Evolutionary conservation across 2,329 filamentous ascomycete genomes (phyloP).

Genomic region (Cytospora paraplurivora): DNA sequence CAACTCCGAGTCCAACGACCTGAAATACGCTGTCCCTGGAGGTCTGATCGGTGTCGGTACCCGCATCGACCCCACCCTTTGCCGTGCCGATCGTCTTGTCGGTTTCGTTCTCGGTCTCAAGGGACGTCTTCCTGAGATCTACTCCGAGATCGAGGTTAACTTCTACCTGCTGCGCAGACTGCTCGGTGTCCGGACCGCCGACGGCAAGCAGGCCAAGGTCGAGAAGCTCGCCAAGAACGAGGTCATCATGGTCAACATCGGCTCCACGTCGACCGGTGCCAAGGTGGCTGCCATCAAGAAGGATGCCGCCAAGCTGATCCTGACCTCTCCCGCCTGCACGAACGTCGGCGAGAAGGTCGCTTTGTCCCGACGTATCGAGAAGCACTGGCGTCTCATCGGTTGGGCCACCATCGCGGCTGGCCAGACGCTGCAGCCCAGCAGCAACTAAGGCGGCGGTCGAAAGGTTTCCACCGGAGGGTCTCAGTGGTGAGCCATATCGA

Average conservation of each 20-base stretch:
- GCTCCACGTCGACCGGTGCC: slow-evolving; percentile 93
- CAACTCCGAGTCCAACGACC: slow-evolving; percentile 96
- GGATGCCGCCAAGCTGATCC: slow-evolving; percentile 90
- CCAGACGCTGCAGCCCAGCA: slow-evolving; percentile 36
- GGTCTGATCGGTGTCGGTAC: slow-evolving; percentile 98
- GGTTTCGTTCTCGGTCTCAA: slow-evolving; percentile 96
- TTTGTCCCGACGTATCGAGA: slow-evolving; percentile 93
- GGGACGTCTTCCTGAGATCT: slow-evolving; percentile 92
- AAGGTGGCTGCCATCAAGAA: slow-evolving; percentile 98
- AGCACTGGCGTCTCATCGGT: slow-evolving; percentile 96
- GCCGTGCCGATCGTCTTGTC: slow-evolving; percentile 97
- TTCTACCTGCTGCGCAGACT: slow-evolving; percentile 96
- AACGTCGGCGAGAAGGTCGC: slow-evolving; percentile 98
- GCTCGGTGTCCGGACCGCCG: slow-evolving; percentile 94
- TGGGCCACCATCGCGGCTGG: slow-evolving; percentile 77
- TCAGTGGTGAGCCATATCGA: neutral
- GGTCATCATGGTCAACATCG: slow-evolving; percentile 99
- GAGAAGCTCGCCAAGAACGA: slow-evolving; percentile 98
- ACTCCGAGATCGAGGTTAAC: slow-evolving; percentile 98
- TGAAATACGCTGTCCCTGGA: slow-evolving; percentile 97
- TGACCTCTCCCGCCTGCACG: slow-evolving; percentile 94
- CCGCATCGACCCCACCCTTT: slow-evolving; percentile 94
- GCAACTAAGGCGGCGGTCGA: slow-evolving; percentile 13
- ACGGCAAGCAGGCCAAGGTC: slow-evolving; percentile 99
- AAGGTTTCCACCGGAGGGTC: neutral